Evolutionary conservation across 768 basidiomycete species (phyloP), one percentile per base, ranked within the genome.

Genomic region (Cystobasidium tubakii): DNA sequence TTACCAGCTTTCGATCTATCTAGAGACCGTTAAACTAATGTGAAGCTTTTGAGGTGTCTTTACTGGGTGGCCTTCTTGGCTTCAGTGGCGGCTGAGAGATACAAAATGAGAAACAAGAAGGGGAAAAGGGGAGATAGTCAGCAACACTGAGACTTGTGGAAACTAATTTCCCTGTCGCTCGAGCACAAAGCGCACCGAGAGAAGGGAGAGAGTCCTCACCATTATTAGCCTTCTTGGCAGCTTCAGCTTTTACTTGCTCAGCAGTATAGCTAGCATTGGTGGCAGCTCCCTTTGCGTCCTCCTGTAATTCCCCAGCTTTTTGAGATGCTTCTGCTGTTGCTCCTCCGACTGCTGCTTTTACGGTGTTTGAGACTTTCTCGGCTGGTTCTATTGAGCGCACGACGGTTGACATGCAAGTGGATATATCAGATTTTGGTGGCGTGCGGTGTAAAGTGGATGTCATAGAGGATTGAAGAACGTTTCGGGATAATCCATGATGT

Each of bases 31-130:
- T n/a, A n/a, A n/a, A n/a, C n/a, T n/a, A n/a, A n/a, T n/a, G 15
- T 39, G 39, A 6, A 39, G 54, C 7, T 25, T 55, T 4, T 55
- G 54, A 6, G 39, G 39, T 62, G 4, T 23, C 29, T 71, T 46
- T 71, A 71, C 25, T 71, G 31, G 9, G 31, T 39, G 1, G 69
- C 69, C 69, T 71, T 71, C 69, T 71, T 71, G 29, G 69, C 69
- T 55, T 71, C 69, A 62, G 69, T 71, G 9, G 69, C 69, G 29
- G 44, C 66, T 67, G n/a, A n/a, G n/a, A 36, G 25, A 12, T 21
- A 65, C 25, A 17, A 13, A 13, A 65, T 39, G 25, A 19, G 63
- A 1, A 2, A 39, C 10, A 39, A 33, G 63, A n/a, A 65, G 7
- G 25, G 10, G 23, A 27, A 60, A 34, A n/a, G 21, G 21, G 6